Base-by-base conservation (phyloP, 1,284 basidiomycete genomes). In the Mycena sp. region DNA sequence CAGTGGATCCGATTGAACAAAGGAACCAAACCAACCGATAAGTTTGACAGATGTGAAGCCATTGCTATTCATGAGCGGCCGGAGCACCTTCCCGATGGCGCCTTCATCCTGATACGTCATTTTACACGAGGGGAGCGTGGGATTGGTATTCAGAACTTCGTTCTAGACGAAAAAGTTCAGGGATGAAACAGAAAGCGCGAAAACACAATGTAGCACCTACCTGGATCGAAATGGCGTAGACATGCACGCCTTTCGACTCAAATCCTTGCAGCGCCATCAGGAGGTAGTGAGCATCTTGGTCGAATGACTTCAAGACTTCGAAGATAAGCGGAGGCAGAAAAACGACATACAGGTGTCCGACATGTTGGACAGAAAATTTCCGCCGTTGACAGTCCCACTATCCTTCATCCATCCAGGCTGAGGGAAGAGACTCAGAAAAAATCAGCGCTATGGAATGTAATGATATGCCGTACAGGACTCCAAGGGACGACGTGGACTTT, bases 261-360 rank as follows among this genome's bases (percentile, higher is more conserved):
- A 85, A 84, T 5, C 83, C 84, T 69, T 86, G 84, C 5, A 85
- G 80, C 10, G 80, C 76, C 68, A 85, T 86, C 30, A 86, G 69
- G 5, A 87, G 77, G 67, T 87, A 86, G 0, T 77, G 81, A 0
- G 85, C 78, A 69, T 83, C 85, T 86, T 35, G 25, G 60, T 4
- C 14, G 23, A 58, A 6, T 5, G 17, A 4, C 19, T n/a, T 48
- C n/a, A 26, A 19, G 26, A 11, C 32, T n/a, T 32, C 5, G 12
- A 14, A 16, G n/a, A 41, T 19, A 35, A n/a, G 25, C 4, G 10
- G 16, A 14, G 6, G 6, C 2, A 35, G 6, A 1, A 21, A 19
- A 19, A 25, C 35, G 5, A 58, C 55, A 44, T 9, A 51, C 57
- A 51, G 21, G 25, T 21, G 14, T 17, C 25, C 14, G 38, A 4